Conservation (phyloP, 2,329 filamentous ascomycete genomes). For the Nigrospora osmanthi region DNA sequence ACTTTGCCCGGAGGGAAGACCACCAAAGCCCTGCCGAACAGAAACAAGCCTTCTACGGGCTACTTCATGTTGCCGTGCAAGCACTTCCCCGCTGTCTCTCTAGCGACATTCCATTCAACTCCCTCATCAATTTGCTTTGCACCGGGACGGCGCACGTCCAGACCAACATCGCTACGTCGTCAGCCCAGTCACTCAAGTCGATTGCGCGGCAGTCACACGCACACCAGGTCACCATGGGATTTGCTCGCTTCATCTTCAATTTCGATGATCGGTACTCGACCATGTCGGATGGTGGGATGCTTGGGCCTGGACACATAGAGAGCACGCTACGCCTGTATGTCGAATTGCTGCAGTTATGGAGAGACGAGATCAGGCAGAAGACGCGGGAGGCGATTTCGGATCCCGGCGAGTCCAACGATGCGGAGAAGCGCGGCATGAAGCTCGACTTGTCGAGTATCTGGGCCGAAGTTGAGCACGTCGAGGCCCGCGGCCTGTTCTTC, state of each 20-base stretch:
- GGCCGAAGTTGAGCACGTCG: slow-evolving; percentile 92
- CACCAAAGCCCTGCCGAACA: slow-evolving; percentile 65
- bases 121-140: slow-evolving; percentile 87
- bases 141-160: slow-evolving; percentile 96
- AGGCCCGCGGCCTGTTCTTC: slow-evolving; percentile 95
- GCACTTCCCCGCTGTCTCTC: slow-evolving; percentile 91
- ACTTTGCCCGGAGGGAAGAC: slow-evolving; percentile 79
- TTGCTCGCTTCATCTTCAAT: slow-evolving; percentile 95
- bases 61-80: slow-evolving; percentile 91
- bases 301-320: slow-evolving; percentile 89
- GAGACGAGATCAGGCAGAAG: slow-evolving; percentile 88
- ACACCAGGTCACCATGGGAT: slow-evolving; percentile 92
- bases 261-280: slow-evolving; percentile 97
- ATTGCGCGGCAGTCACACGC: slow-evolving; percentile 91
- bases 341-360: slow-evolving; percentile 92
- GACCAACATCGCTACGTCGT: slow-evolving; percentile 83
- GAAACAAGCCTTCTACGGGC: slow-evolving; percentile 90
- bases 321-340: slow-evolving; percentile 89
- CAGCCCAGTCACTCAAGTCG: slow-evolving; percentile 85
- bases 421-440: slow-evolving; percentile 67
- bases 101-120: slow-evolving; percentile 83
- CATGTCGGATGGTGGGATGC: slow-evolving; percentile 95
- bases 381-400: slow-evolving; percentile 65
- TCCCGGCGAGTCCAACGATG: slow-evolving; percentile 49
- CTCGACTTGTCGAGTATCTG: slow-evolving; percentile 82